phyloP scores from a whole-genome alignment of 192 early-diverging fungal species.

The Umbelopsis ramanniana region DNA sequence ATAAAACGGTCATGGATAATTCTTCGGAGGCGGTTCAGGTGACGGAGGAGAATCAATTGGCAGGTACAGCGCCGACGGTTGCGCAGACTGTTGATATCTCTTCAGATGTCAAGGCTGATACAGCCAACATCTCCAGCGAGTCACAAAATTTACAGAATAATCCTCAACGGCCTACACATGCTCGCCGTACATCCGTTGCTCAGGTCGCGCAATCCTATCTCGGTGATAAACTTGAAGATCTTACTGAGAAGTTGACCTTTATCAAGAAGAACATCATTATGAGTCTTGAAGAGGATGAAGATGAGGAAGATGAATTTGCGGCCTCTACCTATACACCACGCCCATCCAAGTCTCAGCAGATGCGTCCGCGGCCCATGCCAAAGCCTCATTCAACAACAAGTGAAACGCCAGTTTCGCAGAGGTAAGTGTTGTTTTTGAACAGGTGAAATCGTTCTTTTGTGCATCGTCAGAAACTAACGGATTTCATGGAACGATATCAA shows the following conservation, averaged over 20 bases:
- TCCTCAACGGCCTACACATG: neutral
- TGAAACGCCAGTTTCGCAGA: neutral
- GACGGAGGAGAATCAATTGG: too few relatives aligned
- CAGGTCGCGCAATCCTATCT: constrained; percentile 34
- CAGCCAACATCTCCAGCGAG: neutral
- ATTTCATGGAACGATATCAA: neutral
- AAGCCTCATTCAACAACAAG: neutral
- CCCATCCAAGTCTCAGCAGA: neutral
- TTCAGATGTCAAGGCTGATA: too few relatives aligned
- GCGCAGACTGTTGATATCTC: too few relatives aligned
- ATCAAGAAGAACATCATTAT: constrained; percentile 47
- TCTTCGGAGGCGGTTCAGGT: too few relatives aligned
- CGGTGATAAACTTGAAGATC: constrained; percentile 41
- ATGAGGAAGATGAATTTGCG: constrained; percentile 21
- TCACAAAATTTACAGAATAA: neutral
- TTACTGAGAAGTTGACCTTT: constrained; percentile 42
- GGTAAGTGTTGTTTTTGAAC: neutral
- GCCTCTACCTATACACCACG: neutral
- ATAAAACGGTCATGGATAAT: too few relatives aligned
- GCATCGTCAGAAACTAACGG: neutral
- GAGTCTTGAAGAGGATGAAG: constrained; percentile 38
- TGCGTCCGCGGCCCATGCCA: neutral
- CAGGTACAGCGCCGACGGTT: too few relatives aligned
- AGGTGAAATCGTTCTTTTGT: too few relatives aligned
- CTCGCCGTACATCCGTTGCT: constrained; percentile 31